Evolutionary conservation across 176 grass and related monocot species (phyloP), one percentile per base, ranked within the genome.

Genomic region (Avena sativa): DNA sequence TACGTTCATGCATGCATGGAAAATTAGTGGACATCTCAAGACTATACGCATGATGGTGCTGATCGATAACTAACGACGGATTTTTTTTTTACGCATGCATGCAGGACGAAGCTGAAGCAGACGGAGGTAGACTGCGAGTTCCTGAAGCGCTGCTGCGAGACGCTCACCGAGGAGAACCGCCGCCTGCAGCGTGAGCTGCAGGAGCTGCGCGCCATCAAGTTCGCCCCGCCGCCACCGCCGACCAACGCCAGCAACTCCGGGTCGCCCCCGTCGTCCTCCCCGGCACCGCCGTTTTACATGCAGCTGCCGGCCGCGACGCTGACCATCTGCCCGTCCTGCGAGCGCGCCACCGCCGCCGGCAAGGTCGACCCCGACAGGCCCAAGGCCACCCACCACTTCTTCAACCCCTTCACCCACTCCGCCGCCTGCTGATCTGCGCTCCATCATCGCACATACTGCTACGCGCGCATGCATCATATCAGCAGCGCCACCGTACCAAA

Each of bases 61-160:
- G 36, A 40, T 40, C 38, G 5, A 49, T 49, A 49, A 15, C 2
- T 82, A 71, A 40, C 63, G 28, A 70, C 51, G 17, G 44, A 74
- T 78, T 55, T 23, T 3, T 43, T 43, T 43, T 43, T 28, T 84
- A 32, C 70, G 9, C 63, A 16, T 71, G 86, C 83, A 61, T 81
- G 82, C 83, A 99, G 97, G 91, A 99, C 97, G 20, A 99, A 99
- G 91, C 89, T 97, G 83, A 99, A 97, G 92, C 92, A 97, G 84
- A 99, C 97, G 21, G 94, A 99, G 86, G 92, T 94, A 48, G 97
- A 99, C 83, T 92, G 87, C 60, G 92, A 99, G 88, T 86, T 94
- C 87, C 87, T 99, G 7, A 99, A 93, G 90, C 91, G 89, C 60
- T 97, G 91, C 83, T 99, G 92, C 87, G 92, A 97, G 81, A 90